Evolutionary conservation across 176 grass and related monocot species (phyloP).

Genomic region (Phoenix dactylifera): DNA sequence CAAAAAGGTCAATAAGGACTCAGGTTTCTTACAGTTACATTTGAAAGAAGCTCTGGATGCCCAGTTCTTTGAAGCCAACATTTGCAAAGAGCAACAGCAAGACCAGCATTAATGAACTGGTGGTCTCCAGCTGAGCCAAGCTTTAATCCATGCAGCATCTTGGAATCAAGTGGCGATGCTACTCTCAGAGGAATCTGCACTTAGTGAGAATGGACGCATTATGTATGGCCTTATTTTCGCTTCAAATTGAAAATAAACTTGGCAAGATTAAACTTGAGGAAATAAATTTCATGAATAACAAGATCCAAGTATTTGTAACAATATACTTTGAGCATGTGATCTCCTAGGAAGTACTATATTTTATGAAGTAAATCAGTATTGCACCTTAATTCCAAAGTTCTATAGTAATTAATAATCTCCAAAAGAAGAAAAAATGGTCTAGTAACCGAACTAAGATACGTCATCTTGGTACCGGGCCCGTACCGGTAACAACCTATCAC

Average conservation of each 20-base stretch:
- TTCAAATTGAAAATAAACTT: too few species aligned
- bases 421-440: conserved; percentile 4
- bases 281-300: too few species aligned
- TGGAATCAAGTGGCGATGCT: conserved; percentile 12
- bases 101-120: conserved; percentile 24
- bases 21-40: neutral
- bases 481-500: too few species aligned
- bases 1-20: too few species aligned
- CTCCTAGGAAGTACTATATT: too few species aligned
- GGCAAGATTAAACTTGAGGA: too few species aligned
- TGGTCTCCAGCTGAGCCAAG: conserved; percentile 28
- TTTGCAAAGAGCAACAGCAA: conserved; percentile 29
- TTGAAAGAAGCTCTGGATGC: conserved; percentile 4
- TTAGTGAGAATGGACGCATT: neutral
- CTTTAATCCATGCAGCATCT: conserved; percentile 12
- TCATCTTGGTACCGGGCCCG: too few species aligned
- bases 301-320: too few species aligned
- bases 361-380: too few species aligned
- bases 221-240: neutral
- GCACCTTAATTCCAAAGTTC: too few species aligned
- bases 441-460: neutral
- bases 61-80: conserved; percentile 19
- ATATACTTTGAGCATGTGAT: too few species aligned
- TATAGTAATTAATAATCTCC: too few species aligned
- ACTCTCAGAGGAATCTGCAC: conserved; percentile 18